These are phyloP conservation scores for Coprinellus micaceus DNA, from an alignment of 768 basidiomycete genomes.

Conservation along the genomic window DNA sequence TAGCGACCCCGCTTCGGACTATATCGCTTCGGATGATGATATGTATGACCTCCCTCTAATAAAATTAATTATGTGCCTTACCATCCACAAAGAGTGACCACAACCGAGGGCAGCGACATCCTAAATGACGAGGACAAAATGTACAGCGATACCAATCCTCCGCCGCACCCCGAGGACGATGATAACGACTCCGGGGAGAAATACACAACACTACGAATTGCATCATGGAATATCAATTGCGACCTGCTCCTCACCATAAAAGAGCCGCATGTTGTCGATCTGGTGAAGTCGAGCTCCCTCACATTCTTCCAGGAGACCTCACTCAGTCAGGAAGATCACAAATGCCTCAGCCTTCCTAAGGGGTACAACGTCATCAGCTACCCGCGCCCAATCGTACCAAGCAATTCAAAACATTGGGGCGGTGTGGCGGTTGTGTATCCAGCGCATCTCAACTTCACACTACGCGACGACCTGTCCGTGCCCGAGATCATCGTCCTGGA, in stretches of 20 bases:
- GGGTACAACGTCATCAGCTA: background rate
- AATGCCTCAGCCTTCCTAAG: background rate
- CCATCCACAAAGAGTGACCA: no score
- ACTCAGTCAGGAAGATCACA: background rate
- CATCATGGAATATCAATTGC: background rate
- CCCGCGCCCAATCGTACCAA: background rate
- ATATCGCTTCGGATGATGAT: no score
- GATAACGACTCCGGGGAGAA: no score
- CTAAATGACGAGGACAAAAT: no score
- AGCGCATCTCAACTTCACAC: background rate
- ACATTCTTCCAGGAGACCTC: background rate
- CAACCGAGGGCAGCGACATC: no score
- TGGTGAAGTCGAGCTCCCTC: background rate
- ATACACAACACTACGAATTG: no score
- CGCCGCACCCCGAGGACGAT: no score
- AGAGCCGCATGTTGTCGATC: background rate
- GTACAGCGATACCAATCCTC: no score
- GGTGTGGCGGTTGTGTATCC: background rate
- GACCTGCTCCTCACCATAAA: background rate
- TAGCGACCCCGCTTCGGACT: no score
- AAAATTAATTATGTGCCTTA: no score
- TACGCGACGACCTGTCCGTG: background rate
- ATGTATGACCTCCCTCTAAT: no score
- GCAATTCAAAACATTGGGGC: background rate
- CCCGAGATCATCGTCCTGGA: background rate